Conservation (phyloP, 331 rosid genomes). For the Pyracantha coccinea region DNA sequence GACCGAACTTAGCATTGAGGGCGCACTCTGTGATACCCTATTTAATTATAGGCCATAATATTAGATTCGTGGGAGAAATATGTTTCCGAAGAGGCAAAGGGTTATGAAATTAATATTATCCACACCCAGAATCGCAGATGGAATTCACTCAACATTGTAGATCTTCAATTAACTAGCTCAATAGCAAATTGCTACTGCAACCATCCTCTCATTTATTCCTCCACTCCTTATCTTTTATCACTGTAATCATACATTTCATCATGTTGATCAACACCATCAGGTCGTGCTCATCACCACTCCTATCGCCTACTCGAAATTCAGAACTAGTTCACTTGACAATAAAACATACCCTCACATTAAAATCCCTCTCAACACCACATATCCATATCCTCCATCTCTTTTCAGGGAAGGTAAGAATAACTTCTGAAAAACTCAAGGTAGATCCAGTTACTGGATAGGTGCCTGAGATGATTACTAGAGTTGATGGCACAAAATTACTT, state of each 20-base stretch:
- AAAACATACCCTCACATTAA: background rate
- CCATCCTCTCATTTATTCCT: background rate
- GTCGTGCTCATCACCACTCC: background rate
- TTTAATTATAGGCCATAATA: background rate
- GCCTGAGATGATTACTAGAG: background rate
- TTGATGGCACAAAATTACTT: background rate
- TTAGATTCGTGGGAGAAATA: background rate
- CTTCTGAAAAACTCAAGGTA: background rate
- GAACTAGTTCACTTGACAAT: background rate
- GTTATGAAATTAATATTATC: background rate
- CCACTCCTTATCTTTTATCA: slow-evolving; percentile 1
- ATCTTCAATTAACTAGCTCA: background rate
- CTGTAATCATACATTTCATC: background rate
- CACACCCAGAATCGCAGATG: background rate
- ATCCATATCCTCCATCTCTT: background rate
- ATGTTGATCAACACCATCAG: background rate
- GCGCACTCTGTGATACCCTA: background rate
- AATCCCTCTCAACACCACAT: background rate
- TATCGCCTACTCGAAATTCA: background rate
- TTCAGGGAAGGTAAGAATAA: background rate
- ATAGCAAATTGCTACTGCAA: background rate
- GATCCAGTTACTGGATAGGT: background rate
- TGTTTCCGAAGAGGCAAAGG: background rate
- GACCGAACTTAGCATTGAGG: background rate
- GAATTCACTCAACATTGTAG: background rate